A percentile compares a stretch with the other conserved stretches of the same genome.
phyloP scores from a whole-genome alignment of 2,329 filamentous ascomycete genomes.

The Trichoderma afroharzianum region DNA sequence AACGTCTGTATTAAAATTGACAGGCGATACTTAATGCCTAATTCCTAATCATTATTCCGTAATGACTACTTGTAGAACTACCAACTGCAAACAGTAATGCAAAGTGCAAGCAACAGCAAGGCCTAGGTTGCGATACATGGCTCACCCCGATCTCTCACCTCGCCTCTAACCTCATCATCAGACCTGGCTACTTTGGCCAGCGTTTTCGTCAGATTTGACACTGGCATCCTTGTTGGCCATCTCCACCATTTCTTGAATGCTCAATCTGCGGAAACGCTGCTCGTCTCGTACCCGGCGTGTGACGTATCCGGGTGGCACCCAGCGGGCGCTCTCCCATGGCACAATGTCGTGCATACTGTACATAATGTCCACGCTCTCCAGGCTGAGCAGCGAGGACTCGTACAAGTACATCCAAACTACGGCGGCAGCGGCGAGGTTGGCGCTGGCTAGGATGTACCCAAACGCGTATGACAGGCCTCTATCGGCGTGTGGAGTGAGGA shows the following conservation, averaged over 20 bases:
- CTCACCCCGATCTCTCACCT: neutral
- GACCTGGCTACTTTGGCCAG: neutral
- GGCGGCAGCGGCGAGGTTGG: conserved; percentile 54
- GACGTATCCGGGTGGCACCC: conserved; percentile 45
- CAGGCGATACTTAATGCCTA: neutral
- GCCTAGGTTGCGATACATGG: neutral
- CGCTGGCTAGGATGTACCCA: conserved; percentile 63
- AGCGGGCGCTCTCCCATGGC: conserved; percentile 57
- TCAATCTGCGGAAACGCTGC: conserved; percentile 24
- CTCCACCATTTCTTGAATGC: conserved; percentile 19
- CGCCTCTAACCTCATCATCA: neutral
- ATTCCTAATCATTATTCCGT: neutral
- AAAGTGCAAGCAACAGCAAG: neutral
- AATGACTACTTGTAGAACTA: conserved; percentile 3
- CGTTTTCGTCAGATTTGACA: neutral
- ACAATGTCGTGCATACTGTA: conserved; percentile 58
- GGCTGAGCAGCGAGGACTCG: conserved; percentile 59
- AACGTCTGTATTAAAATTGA: neutral
- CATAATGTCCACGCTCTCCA: conserved; percentile 72
- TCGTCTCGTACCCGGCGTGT: conserved; percentile 38
- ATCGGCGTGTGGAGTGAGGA: conserved; percentile 66
- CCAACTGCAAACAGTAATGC: neutral
- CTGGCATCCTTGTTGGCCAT: conserved; percentile 7
- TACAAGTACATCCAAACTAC: conserved; percentile 68
- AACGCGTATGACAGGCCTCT: conserved; percentile 58